phyloP scores from a whole-genome alignment of 768 basidiomycete genomes.

The Serendipita sp. region DNA sequence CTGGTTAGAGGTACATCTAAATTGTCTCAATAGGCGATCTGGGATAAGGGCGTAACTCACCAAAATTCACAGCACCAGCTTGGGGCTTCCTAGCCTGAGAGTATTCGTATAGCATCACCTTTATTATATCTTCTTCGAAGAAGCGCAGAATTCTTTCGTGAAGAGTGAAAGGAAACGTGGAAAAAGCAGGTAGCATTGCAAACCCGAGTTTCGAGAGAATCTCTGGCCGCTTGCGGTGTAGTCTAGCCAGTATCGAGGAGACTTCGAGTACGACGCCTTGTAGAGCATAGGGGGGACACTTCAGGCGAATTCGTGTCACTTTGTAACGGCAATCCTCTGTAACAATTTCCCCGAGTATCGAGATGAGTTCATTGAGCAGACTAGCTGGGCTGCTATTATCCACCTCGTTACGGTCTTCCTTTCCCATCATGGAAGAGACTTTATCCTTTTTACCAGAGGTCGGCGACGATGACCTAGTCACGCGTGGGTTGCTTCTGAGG shows the following conservation, averaged over 20 bases:
- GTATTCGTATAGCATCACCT: conserved; percentile 27
- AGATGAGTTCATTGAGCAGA: conserved; percentile 30
- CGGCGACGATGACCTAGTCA: neutral
- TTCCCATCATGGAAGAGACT: neutral
- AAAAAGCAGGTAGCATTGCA: conserved; percentile 59
- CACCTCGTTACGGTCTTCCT: conserved; percentile 5
- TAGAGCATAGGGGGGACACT: conserved; percentile 57
- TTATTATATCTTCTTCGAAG: conserved; percentile 47
- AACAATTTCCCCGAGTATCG: conserved; percentile 45
- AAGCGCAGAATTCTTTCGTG: conserved; percentile 45
- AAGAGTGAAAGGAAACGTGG: conserved; percentile 49
- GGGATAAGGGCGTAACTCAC: too few species aligned
- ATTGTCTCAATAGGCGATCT: too few species aligned
- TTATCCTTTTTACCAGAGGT: conserved; percentile 6
- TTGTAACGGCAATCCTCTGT: conserved; percentile 58
- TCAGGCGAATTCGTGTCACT: conserved; percentile 39
- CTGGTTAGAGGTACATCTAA: too few species aligned
- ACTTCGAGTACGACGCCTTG: conserved; percentile 58
- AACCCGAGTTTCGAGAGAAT: conserved; percentile 45
- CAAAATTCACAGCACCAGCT: neutral
- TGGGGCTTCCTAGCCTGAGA: conserved; percentile 3
- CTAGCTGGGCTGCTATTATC: neutral
- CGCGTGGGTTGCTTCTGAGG: neutral
- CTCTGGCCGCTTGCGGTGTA: conserved; percentile 34
- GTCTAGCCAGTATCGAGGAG: conserved; percentile 45